A percentile compares a stretch with the other conserved stretches of the same genome.
Evolutionary conservation across 1,139 yeast species (phyloP).

Genomic region (Komagataea norvegica): DNA sequence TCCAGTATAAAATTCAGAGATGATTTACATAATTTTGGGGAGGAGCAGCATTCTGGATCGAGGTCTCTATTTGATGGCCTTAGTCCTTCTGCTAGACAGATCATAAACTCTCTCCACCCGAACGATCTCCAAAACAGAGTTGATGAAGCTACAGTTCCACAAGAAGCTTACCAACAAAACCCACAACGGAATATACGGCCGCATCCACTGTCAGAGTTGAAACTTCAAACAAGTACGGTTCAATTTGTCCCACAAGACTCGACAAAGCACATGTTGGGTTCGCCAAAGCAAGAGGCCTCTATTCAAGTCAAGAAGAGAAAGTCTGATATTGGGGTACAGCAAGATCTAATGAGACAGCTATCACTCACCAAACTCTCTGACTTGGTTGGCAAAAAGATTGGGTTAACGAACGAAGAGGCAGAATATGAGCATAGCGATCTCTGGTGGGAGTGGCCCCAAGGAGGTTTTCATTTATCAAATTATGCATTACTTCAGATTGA

Average conservation of each 20-base stretch:
- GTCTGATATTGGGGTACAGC: conserved; percentile 17
- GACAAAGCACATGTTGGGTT: neutral
- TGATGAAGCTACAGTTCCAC: neutral
- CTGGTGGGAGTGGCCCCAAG: conserved; percentile 24
- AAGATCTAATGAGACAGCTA: conserved; percentile 15
- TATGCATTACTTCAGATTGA: conserved; percentile 22
- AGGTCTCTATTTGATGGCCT: conserved; percentile 20
- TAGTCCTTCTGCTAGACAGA: conserved; percentile 12
- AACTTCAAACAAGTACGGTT: too few relatives aligned
- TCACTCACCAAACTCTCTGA: conserved; percentile 10
- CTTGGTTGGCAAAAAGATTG: conserved; percentile 14
- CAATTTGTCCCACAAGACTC: too few relatives aligned
- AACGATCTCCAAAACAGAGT: neutral
- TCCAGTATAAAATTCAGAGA: conserved; percentile 1
- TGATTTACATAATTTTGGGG: neutral
- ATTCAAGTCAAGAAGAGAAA: conserved; percentile 18
- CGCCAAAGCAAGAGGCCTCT: neutral
- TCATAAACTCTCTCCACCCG: conserved; percentile 11
- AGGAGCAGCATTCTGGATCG: neutral
- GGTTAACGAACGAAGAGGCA: conserved; percentile 21
- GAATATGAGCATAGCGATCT: conserved; percentile 22
- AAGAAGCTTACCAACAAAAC: too few relatives aligned
- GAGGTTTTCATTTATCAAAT: conserved; percentile 18
- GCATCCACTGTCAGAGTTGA: too few relatives aligned
- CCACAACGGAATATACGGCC: too few relatives aligned